Conservation (phyloP, 805 yeast genomes). For the Suhomyces vadensis region DNA sequence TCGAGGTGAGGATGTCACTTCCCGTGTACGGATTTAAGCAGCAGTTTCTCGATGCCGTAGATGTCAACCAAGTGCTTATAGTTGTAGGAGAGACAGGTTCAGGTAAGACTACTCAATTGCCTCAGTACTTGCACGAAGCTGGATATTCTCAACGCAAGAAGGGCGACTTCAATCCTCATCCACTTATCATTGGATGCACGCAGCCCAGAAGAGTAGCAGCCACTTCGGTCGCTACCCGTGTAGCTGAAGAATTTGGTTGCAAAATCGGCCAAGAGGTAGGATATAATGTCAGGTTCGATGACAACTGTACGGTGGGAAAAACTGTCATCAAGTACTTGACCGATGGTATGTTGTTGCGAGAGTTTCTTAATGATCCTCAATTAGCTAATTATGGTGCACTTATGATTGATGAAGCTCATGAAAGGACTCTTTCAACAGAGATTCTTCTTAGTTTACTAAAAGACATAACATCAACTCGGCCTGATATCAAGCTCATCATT, state of each 20-base stretch:
- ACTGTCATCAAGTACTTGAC: slow-evolving; percentile 89
- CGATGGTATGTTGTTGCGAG: slow-evolving; percentile 92
- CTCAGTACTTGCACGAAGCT: slow-evolving; percentile 82
- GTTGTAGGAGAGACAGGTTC: slow-evolving; percentile 91
- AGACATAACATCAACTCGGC: slow-evolving; percentile 59
- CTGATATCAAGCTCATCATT: slow-evolving; percentile 72
- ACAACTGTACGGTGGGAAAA: slow-evolving; percentile 52
- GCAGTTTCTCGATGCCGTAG: slow-evolving; percentile 59
- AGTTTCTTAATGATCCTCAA: slow-evolving; percentile 75
- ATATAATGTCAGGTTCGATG: slow-evolving; percentile 85
- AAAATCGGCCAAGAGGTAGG: slow-evolving; percentile 88
- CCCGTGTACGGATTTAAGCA: slow-evolving; percentile 73
- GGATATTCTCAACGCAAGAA: slow-evolving; percentile 61
- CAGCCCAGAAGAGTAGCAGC: slow-evolving; percentile 98
- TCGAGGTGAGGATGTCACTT: slow-evolving; percentile 59
- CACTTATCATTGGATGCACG: slow-evolving; percentile 70
- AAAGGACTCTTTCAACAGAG: slow-evolving; percentile 91
- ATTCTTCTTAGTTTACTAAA: slow-evolving; percentile 75
- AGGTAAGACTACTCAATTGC: slow-evolving; percentile 92
- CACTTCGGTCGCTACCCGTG: slow-evolving; percentile 84
- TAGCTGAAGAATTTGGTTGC: slow-evolving; percentile 84
- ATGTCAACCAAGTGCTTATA: slow-evolving; percentile 64
- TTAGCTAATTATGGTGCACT: slow-evolving; percentile 70
- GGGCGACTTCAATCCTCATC: slow-evolving; percentile 8
- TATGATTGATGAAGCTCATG: slow-evolving; percentile 97